Base-by-base conservation (phyloP, 2,329 filamentous ascomycete species). In the Clonostachys sp. region DNA sequence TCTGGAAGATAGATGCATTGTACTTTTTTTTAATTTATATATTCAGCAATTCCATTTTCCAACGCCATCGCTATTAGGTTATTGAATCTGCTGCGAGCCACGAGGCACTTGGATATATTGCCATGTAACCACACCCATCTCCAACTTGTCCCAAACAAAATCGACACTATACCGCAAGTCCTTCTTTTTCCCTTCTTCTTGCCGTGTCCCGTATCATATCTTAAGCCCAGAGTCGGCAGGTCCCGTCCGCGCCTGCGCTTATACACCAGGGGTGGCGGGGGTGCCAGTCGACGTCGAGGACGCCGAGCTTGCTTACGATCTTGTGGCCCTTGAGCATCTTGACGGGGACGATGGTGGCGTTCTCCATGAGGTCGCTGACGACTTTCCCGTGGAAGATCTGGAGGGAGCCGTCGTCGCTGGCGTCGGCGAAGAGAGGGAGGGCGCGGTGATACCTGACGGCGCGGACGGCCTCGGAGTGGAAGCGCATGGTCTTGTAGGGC, bases 321-420 rank as follows among this genome's bases (percentile, higher is more conserved):
- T 86, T 88, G 71, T 99, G 94, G 1, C 94, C 94, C 61, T 82
- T 86, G 44, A 99, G 77, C 60, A 95, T 90, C 77, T 97, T 99
- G 53, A 99, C 78, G 9, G 94, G 94, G 45, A 97, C 94, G 60
- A 99, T 96, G 13, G 87, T 95, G 7, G 94, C 91, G 61, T 96
- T 96, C 73, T 95, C 91, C 81, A 99, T 89, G 64, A 96, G 75
- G 64, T 99, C 94, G 51, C 85, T 90, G 33, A 95, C 91, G 30
- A 97, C 92, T 69, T 92, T 95, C 48, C 91, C 92, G 64, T 97
- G 92, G 81, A 97, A 97, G 46, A 99, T 88, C 66, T 99, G 94
- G 55, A 97, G 72, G 17, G 86, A 90, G 30, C 94, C 94, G 65
- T 99, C 94, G 63, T 99, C 95, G 64, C 88, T 94, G 17, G 90